Base-by-base conservation (phyloP, 805 yeast species). In the Tanozyma kutaoensis region DNA sequence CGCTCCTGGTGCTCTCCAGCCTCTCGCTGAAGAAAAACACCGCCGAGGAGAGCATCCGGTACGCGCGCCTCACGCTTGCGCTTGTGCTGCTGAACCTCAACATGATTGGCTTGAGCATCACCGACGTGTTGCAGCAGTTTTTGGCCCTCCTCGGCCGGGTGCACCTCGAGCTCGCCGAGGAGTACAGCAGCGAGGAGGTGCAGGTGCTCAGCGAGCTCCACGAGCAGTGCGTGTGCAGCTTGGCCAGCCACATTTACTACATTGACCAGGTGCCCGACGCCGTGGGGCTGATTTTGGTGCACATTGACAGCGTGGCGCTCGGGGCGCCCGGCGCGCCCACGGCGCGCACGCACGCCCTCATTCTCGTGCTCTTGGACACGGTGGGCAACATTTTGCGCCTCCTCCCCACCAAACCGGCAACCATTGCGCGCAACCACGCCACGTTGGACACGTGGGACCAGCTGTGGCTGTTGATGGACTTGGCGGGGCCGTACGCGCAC, bases 211-310 rank as follows among this genome's bases (percentile, higher is more conserved):
- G 41, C 24, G 42, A 25, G 48, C 66, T 39, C 15, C 74, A 72
- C 39, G 52, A 72, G 2, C 54, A 55, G 14, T 69, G 85, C 15
- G 68, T 86, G 29, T 69, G 75, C 31, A 74, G 77, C 32, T 59
- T 88, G 28, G 73, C 85, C 2, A 66, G 71, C 3, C 94, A 85
- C 46, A 67, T 75, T 9, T 85, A 85, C 42, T 88, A 88, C 46
- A 75, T 75, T 33, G 93, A 84, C 38, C 98, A 91, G 48, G 70
- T 78, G 4, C 66, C 76, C 11, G 96, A 86, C 46, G 76, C 88
- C 58, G 57, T 85, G 12, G 67, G 71, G 16, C 93, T 79, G 32
- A 56, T 85, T 11, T 51, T 75, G 23, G 38, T 63, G 12, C 67
- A 59, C 31, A 51, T 54, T 28, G 59, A 62, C 42, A 37, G 54